Conservation (phyloP, 768 basidiomycete species). For the Mrakia blollopis region DNA sequence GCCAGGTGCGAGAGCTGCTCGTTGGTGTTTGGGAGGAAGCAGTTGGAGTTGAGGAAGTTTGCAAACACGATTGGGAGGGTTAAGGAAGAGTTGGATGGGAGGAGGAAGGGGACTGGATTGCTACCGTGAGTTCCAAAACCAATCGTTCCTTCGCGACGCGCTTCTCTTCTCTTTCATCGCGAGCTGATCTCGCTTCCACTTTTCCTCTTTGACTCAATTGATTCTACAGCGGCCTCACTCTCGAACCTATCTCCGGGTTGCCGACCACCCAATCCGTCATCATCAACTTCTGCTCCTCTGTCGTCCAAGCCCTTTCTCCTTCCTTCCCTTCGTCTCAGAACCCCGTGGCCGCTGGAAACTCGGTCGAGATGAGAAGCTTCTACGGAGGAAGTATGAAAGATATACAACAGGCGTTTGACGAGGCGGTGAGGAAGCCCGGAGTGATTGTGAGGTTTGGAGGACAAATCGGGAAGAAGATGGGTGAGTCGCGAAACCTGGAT, state of each 20-base stretch:
- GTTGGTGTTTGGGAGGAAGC: background rate
- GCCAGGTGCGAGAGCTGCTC: background rate
- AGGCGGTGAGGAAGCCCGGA: background rate
- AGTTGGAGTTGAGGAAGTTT: background rate
- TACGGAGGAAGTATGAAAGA: background rate
- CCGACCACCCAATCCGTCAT: background rate
- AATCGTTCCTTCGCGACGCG: too few relatives aligned
- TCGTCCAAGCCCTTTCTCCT: background rate
- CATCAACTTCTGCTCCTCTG: background rate
- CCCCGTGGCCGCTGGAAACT: background rate
- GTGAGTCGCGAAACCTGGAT: background rate
- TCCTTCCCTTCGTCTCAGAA: background rate
- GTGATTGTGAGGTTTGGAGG: background rate
- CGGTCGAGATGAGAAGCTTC: background rate
- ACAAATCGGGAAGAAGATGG: background rate
- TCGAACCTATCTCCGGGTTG: background rate
- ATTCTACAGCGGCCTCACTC: background rate
- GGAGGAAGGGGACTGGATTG: background rate
- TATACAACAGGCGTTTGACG: background rate
- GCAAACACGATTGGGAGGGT: background rate
- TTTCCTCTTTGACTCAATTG: too few relatives aligned
- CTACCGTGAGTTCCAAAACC: background rate
- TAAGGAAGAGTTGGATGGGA: background rate
- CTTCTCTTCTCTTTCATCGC: too few relatives aligned
- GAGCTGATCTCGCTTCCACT: background rate